A percentile compares a stretch with the other conserved stretches of the same genome.
Conservation (phyloP, 2,329 filamentous ascomycete genomes). For the Paramyrothecium roridum region DNA sequence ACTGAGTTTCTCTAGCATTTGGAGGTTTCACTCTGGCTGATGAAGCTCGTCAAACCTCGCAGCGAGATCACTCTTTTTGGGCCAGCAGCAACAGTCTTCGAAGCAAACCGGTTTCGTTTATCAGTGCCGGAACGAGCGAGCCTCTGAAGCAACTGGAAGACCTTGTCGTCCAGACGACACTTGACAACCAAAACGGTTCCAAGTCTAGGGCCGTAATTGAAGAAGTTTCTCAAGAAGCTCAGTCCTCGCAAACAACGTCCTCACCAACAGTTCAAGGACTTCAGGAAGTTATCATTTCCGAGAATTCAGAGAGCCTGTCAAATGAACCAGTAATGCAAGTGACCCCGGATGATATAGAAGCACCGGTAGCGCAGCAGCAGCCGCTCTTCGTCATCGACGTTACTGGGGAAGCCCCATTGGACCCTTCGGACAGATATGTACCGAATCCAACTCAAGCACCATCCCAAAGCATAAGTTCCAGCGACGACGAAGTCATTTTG, state of each 20-base stretch:
- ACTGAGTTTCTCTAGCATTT: constrained; percentile 6
- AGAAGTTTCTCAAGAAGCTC: background rate
- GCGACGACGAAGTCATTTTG: constrained; percentile 61
- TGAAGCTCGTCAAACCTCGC: constrained; percentile 47
- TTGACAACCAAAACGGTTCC: too few relatives aligned
- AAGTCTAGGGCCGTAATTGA: too few relatives aligned
- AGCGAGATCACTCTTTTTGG: constrained; percentile 39
- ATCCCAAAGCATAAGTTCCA: constrained; percentile 39
- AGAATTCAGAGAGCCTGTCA: background rate
- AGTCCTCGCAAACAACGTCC: background rate
- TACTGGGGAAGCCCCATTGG: constrained; percentile 18
- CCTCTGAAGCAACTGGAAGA: constrained; percentile 41
- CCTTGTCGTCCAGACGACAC: constrained; percentile 4
- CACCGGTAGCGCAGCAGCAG: constrained; percentile 3
- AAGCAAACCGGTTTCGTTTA: constrained; percentile 46
- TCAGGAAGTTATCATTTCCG: too few relatives aligned
- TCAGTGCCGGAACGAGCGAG: constrained; percentile 50
- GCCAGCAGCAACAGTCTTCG: constrained; percentile 39
- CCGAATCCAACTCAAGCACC: too few relatives aligned
- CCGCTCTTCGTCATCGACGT: constrained; percentile 35
- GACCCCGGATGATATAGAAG: too few relatives aligned
- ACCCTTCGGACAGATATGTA: background rate
- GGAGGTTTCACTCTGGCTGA: constrained; percentile 33
- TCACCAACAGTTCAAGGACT: too few relatives aligned
- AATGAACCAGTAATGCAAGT: too few relatives aligned